These are phyloP conservation scores for Exutisphaerella laricina DNA, from an alignment of 2,329 filamentous ascomycete species.

Conservation along the genomic window DNA sequence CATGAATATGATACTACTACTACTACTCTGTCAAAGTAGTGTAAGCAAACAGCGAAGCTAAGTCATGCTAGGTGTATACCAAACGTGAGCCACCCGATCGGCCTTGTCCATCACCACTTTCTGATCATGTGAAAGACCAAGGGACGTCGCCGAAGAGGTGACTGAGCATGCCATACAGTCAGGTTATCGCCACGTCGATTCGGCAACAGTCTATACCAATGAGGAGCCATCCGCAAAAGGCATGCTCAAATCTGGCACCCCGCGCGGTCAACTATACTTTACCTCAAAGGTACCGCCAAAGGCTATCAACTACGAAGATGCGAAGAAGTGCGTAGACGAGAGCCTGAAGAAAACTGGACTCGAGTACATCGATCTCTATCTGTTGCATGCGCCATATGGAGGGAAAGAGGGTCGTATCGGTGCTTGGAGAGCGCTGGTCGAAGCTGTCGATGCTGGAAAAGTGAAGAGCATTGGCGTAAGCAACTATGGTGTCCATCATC, in stretches of 20 bases:
- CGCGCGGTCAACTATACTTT: slow-evolving; percentile 55
- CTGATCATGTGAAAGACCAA: slow-evolving; percentile 36
- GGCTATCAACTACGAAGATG: slow-evolving; percentile 56
- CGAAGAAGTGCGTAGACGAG: slow-evolving; percentile 58
- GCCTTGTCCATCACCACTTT: neutral
- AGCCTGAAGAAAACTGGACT: slow-evolving; percentile 56
- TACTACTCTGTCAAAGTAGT: too few species aligned
- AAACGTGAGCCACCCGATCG: slow-evolving; percentile 25
- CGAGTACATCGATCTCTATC: slow-evolving; percentile 42
- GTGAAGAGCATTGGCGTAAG: slow-evolving; percentile 50
- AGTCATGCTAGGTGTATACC: slow-evolving; percentile 28
- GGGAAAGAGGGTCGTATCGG: slow-evolving; percentile 46
- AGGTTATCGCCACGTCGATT: slow-evolving; percentile 58
- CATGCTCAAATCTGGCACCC: slow-evolving; percentile 47
- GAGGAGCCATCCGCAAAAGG: slow-evolving; percentile 51
- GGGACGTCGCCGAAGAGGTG: slow-evolving; percentile 53
- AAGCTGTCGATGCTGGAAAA: slow-evolving; percentile 48
- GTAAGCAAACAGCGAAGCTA: neutral
- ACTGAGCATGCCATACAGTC: slow-evolving; percentile 51
- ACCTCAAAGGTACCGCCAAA: slow-evolving; percentile 55
- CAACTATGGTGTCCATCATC: slow-evolving; percentile 52
- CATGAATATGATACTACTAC: too few species aligned
- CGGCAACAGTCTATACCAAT: slow-evolving; percentile 54
- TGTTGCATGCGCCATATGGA: slow-evolving; percentile 51
- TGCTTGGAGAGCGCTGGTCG: slow-evolving; percentile 51